Evolutionary conservation across 2,329 filamentous ascomycete species (phyloP).

Genomic region (Colletotrichum incanum): DNA sequence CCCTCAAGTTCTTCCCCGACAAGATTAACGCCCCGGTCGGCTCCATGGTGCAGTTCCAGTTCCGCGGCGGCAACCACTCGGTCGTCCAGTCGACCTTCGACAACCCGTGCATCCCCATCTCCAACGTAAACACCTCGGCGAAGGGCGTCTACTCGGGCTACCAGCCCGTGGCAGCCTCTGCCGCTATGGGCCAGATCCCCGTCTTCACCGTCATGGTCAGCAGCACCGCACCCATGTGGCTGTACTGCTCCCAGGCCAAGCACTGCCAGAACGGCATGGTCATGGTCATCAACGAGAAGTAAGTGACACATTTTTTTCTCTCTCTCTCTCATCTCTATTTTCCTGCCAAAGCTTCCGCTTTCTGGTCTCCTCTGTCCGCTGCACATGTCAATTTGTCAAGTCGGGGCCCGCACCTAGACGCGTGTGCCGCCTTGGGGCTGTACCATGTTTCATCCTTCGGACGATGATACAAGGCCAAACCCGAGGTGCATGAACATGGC

Average conservation of each 20-base stretch:
- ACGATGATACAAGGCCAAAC: slow-evolving; percentile 30
- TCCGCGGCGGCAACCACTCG: slow-evolving; percentile 81
- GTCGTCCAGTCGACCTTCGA: slow-evolving; percentile 85
- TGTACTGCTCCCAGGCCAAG: slow-evolving; percentile 81
- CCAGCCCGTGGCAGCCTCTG: slow-evolving; percentile 72
- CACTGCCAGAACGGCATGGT: slow-evolving; percentile 85
- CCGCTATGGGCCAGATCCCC: slow-evolving; percentile 67
- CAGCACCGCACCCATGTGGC: slow-evolving; percentile 80
- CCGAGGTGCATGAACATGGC: slow-evolving; percentile 20
- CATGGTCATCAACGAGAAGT: slow-evolving; percentile 84
- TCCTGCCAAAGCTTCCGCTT: background rate
- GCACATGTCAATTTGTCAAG: slow-evolving; percentile 10
- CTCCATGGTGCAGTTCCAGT: slow-evolving; percentile 78
- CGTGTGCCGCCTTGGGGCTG: background rate
- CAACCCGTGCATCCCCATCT: slow-evolving; percentile 76
- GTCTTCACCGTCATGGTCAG: slow-evolving; percentile 82
- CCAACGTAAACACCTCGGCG: slow-evolving; percentile 64
- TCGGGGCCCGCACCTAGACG: background rate
- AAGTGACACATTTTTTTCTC: slow-evolving; percentile 51
- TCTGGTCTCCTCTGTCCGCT: background rate
- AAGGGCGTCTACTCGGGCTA: slow-evolving; percentile 79
- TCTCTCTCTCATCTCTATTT: background rate
- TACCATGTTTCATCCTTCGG: slow-evolving; percentile 34
- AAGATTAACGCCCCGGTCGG: slow-evolving; percentile 76
- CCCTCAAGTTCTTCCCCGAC: slow-evolving; percentile 76